Evolutionary conservation across 768 basidiomycete species (phyloP), one percentile per base, ranked within the genome.

Genomic region (Hemileccinum rubropunctum): DNA sequence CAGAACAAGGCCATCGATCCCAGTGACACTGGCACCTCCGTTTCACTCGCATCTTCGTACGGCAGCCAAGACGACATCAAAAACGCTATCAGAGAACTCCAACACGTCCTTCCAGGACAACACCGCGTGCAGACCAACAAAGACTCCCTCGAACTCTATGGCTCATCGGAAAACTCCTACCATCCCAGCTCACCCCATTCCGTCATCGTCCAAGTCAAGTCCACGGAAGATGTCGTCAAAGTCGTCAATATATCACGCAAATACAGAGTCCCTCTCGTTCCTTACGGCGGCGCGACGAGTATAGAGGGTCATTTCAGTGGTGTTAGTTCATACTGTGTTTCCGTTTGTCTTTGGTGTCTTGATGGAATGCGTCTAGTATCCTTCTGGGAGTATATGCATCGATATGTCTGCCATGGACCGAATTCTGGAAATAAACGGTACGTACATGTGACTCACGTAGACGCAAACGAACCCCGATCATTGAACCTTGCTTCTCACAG

Each of bases 221-320:
- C 73, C 47, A 95, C 93, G 0, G 82, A 84, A 47, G 93, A 97
- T 61, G 91, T 97, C 2, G 84, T 91, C 48, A 78, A 80, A 51
- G 74, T 91, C 43, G 84, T 97, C 51, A 80, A 87, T 50, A 79
- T 92, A 36, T 83, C 94, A 1, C 74, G 79, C 39, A 83, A 83
- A 63, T 86, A 83, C 64, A 74, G 74, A 41, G 73, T 95, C 30
- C 93, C 94, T 3, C 76, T 95, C 23, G 82, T 82, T 14, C 82
- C 91, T 3, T 94, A 86, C 60, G 83, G 86, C 42, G 93, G 91
- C 2, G 92, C 88, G 11, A 95, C 91, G 0, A 86, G 84, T 60
- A 74, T 95, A 12, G 93, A 95, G 64, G 91, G 91, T 0, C 91
- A 95, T 69, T 90, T 86, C 53, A 80, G 81, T 42, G 88, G 87